These are phyloP conservation scores for Phialocephala subalpina DNA, from an alignment of 2,329 filamentous ascomycete species.

Conservation along the genomic window DNA sequence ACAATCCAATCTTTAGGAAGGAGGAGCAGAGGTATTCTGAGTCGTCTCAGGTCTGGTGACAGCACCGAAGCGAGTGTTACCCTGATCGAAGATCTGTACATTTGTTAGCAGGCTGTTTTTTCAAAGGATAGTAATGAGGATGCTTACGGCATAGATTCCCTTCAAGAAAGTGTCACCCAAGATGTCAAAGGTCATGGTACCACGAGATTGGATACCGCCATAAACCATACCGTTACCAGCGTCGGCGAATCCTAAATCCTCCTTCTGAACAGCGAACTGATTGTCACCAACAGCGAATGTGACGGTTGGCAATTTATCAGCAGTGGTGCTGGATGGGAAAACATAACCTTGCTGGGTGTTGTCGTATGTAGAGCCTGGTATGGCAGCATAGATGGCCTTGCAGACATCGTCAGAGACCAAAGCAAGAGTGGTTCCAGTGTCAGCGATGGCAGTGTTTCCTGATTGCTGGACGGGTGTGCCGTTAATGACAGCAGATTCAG, in stretches of 20 bases:
- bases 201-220: slow-evolving; percentile 66
- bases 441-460: slow-evolving; percentile 72
- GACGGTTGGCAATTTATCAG: slow-evolving; percentile 64
- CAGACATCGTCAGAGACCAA: slow-evolving; percentile 69
- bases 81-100: slow-evolving; percentile 63
- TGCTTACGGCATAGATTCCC: slow-evolving; percentile 62
- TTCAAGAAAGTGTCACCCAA: slow-evolving; percentile 67
- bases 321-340: slow-evolving; percentile 62
- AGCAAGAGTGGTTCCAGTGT: slow-evolving; percentile 75
- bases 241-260: slow-evolving; percentile 65
- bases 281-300: slow-evolving; percentile 69
- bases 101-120: slow-evolving; percentile 22
- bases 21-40: slow-evolving; percentile 40
- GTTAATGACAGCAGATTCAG: slow-evolving; percentile 63
- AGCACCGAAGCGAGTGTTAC: slow-evolving; percentile 62
- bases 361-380: slow-evolving; percentile 67
- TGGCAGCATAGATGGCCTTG: slow-evolving; percentile 68
- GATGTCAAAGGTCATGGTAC: slow-evolving; percentile 62
- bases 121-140: slow-evolving; percentile 20
- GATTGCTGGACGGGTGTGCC: slow-evolving; percentile 57
- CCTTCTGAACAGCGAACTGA: slow-evolving; percentile 64
- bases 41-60: slow-evolving; percentile 54
- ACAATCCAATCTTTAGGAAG: slow-evolving; percentile 26
- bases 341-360: slow-evolving; percentile 66
- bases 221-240: slow-evolving; percentile 61